phyloP scores from a whole-genome alignment of 805 yeast genomes.

The Tetrapisispora pingtungensis region DNA sequence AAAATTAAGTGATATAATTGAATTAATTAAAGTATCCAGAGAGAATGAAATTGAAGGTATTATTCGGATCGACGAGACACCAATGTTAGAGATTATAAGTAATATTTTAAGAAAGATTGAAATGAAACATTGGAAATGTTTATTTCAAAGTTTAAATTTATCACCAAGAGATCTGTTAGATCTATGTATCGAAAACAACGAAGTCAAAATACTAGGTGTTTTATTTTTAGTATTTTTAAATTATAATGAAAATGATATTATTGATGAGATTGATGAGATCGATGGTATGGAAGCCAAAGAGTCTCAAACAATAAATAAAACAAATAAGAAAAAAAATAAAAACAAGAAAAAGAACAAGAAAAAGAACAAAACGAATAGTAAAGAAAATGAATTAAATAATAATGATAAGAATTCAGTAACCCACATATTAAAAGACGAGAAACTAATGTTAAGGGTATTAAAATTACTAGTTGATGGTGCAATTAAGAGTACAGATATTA shows the following conservation, averaged over 20 bases:
- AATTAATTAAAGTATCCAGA: constrained; percentile 14
- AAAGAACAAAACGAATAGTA: not conserved
- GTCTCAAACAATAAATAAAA: not conserved
- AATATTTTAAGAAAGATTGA: constrained; percentile 30
- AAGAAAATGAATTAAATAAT: not conserved
- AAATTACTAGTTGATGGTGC: constrained; percentile 25
- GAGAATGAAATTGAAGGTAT: constrained; percentile 3
- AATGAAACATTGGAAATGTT: constrained; percentile 23
- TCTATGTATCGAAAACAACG: constrained; percentile 25
- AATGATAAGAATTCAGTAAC: constrained; percentile 7
- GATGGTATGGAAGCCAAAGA: not conserved
- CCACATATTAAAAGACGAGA: constrained; percentile 21
- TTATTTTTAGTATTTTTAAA: constrained; percentile 26
- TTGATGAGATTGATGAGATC: not conserved
- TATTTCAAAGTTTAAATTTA: constrained; percentile 21
- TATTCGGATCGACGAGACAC: constrained; percentile 5
- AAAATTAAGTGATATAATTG: constrained; percentile 19
- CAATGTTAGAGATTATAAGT: constrained; percentile 26
- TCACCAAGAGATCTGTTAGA: constrained; percentile 27
- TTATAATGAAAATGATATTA: constrained; percentile 18
- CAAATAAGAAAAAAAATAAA: not conserved
- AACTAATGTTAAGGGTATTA: constrained; percentile 23
- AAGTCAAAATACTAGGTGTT: constrained; percentile 25
- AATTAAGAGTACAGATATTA: constrained; percentile 14
- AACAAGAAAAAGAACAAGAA: not conserved